Evolutionary conservation across 768 basidiomycete species (phyloP), one percentile per base, ranked within the genome.

Genomic region (Galerina sulciceps): DNA sequence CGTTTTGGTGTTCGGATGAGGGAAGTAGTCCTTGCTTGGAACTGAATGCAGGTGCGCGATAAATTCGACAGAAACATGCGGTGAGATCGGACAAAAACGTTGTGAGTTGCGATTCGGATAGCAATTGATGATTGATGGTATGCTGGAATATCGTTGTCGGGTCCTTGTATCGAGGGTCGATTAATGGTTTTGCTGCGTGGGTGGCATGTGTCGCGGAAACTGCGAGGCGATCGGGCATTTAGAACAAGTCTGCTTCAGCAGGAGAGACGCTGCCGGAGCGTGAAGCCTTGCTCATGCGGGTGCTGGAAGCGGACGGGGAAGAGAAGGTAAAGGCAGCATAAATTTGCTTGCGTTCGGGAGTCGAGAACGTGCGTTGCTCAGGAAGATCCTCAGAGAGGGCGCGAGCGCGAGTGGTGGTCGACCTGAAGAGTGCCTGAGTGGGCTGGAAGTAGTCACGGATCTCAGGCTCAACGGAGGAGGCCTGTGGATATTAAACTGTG

Each of bases 291-390:
- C 73, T 80, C 73, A 81, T 81, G 55, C 85, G 85, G 57, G 82
- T 75, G 52, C 82, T 80, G 1, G 84, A 77, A 10, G 84, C 85
- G 1, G 88, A 88, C 6, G 91, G 91, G 1, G 89, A 87, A 14
- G 86, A 82, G 75, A 93, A 93, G 3, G 90, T 92, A 69, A 93
- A 93, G 4, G 89, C 81, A 18, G 88, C 79, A 69, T 89, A 90
- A 59, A 87, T 86, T 59, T 79, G 81, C 67, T 86, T 85, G 65
- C 89, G 85, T 66, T 92, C 88, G 4, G 91, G 90, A 4, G 90
- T 91, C 15, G 87, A 85, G 62, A 91, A 86, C n/a, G 76, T 70
- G 53, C 71, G 75, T 53, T 70, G 55, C 45, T 74, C 75, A 3
- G 69, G 52, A 17, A 65, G 65, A 26, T 69, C 70, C 43, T 72